Conservation (phyloP, 495 filamentous ascomycete genomes). For the Neurospora intermedia region DNA sequence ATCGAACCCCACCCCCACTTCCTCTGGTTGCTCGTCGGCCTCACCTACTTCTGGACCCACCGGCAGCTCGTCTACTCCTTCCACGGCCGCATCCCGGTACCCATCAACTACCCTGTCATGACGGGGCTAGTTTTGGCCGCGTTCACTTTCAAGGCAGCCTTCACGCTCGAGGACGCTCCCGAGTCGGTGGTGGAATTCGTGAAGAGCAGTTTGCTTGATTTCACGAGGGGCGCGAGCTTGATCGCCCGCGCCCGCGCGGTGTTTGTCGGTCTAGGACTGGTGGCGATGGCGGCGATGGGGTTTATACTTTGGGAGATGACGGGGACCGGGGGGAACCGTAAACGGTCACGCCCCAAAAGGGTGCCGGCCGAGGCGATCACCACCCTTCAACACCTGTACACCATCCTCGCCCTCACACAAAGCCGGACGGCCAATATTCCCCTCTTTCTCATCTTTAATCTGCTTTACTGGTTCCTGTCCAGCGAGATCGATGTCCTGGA, state of each 20-base stretch:
- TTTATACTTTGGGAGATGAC: constrained; percentile 8
- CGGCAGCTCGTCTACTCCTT: constrained; percentile 25
- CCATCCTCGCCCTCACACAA: constrained; percentile 77
- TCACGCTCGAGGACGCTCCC: constrained; percentile 72
- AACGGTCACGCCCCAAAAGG: constrained; percentile 7
- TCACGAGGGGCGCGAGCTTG: constrained; percentile 36
- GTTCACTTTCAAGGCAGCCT: constrained; percentile 74
- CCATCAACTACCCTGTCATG: constrained; percentile 12
- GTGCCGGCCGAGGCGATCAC: constrained; percentile 18
- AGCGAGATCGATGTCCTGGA: neutral
- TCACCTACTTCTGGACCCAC: constrained; percentile 49
- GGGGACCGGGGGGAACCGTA: neutral
- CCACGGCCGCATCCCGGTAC: constrained; percentile 18
- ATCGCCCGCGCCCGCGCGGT: constrained; percentile 40
- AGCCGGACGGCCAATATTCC: constrained; percentile 74
- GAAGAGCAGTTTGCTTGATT: constrained; percentile 27
- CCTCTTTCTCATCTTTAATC: constrained; percentile 62
- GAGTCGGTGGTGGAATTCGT: constrained; percentile 58
- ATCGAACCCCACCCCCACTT: constrained; percentile 48
- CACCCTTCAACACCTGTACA: constrained; percentile 55
- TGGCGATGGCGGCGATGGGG: constrained; percentile 26
- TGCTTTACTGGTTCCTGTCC: constrained; percentile 43
- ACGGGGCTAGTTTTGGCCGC: constrained; percentile 43
- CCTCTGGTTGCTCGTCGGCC: constrained; percentile 65
- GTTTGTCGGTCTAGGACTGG: constrained; percentile 42